Evolutionary conservation across 805 yeast genomes (phyloP), one percentile per base, ranked within the genome.

Genomic region (Candida awuae): DNA sequence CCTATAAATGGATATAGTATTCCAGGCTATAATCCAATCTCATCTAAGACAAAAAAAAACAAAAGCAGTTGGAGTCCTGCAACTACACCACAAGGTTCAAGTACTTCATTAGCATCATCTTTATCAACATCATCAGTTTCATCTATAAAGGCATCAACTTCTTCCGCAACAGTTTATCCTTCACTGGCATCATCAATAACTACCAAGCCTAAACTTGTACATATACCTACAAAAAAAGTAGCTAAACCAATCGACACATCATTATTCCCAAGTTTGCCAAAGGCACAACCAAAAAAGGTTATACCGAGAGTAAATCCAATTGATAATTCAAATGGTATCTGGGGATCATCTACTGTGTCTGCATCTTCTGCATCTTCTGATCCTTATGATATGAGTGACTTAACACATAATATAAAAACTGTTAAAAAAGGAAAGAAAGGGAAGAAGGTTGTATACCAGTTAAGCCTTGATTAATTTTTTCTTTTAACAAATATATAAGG

Each of bases 221-320:
- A 17, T 37, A 10, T 30, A 30, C 46, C 20, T 35, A 23, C 14
- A 15, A 9, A 17, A 15, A 34, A 8, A 13, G 17, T 13, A 20
- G 18, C 37, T 9, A 41, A 40, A 8, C 36, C 36, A n/a, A 21
- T 51, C 21, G 49, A 52, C 38, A 40, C 40, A 6, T 31, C 42
- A n/a, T 31, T 45, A n/a, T 62, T 59, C 38, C 67, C 68, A 3
- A 49, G 62, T 9, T 47, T 63, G 16, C 67, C 72, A 3, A 41
- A 51, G 2, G 62, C 70, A 30, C 55, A 55, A 43, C 62, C 67
- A 49, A 71, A 69, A 52, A 51, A 58, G 35, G 66, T 73, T 38
- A 34, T 44, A 14, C 84, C 87, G 2, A 66, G 82, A 29, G 84
- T 81, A 4, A 76, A 75, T 34, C 75, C 78, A 7, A 57, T 68